Base-by-base conservation (phyloP, 1,284 basidiomycete genomes). In the Cutaneotrichosporon cyanovorans region DNA sequence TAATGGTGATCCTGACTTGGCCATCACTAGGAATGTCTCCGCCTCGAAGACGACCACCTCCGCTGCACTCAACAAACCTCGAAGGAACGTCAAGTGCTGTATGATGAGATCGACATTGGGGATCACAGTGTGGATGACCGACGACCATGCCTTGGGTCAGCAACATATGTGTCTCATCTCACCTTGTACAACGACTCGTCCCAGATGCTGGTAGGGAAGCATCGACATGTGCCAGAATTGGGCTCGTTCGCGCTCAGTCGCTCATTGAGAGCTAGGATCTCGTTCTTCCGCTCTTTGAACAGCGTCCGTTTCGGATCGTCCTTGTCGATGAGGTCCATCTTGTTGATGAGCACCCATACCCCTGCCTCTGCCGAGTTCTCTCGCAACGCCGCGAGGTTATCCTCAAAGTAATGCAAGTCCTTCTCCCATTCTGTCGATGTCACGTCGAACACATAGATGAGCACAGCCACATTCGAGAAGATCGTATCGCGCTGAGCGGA, bases 391-490 rank as follows among this genome's bases (percentile, higher is more conserved):
- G 82, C 80, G 45, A 95, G 75, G 67, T 88, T 92, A 50, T 90
- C 84, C 37, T 81, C 80, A 67, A 87, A 95, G 69, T 92, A 95
- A 61, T 82, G 80, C 31, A 91, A 73, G 71, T 95, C 90, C 36
- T 66, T 60, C 40, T 76, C 74, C 75, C 75, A 76, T 49, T 76
- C 76, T 64, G 84, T 83, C 15, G 63, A 63, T 59, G 88, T 87
- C 37, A 93, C 83, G 66, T 98, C 93, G 55, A 98, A 97, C 9
- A 98, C 95, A 71, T 98, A 98, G 63, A 98, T 97, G 65, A 98
- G 80, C 34, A 96, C 89, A 11, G 90, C 91, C 47, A 96, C 93
- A 61, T 92, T 85, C 59, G 86, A 83, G 74, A 98, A 99, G 57
- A 97, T 91, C 36, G 87, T 91, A 28, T 84, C 79, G 53, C 87